Evolutionary conservation across 441 rosid genomes (phyloP), one percentile per base, ranked within the genome.

Genomic region (Populus hybrid): DNA sequence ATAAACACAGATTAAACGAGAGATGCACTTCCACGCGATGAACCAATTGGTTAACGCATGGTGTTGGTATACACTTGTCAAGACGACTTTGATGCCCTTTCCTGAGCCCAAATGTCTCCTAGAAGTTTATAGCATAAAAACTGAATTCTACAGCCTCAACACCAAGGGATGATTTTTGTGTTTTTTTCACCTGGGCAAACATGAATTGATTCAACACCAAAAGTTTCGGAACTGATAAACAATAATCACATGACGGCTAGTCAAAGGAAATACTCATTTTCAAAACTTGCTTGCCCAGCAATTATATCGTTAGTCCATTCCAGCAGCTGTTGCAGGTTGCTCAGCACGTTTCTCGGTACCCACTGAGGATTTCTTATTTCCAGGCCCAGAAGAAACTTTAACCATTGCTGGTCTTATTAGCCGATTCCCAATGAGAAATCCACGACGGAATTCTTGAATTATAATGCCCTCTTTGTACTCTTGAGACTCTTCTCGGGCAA

Each of bases 331-430:
- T 69, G 90, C 80, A 69, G 86, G 83, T 81, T 85, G 87, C 74
- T 77, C 86, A 11, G 80, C 38, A 3, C 4, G 31, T 29, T 3
- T 29, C 31, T 29, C 31, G 31, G 31, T 29, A 29, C 80, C 35
- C 53, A 73, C 65, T 26, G 81, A 71, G 72, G 82, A 76, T 78
- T 84, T 86, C 83, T 84, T 86, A 64, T 64, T 75, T 28, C 92
- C 90, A 38, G 90, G 90, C 40, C 97, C 96, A 5, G 92, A 78
- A 78, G 98, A 92, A 80, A 93, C 95, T 87, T 87, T 90, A 71
- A 95, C 98, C 87, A 83, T 90, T 8, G 99, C 94, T 29, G 92
- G 90, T 86, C 97, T 90, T 59, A 95, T 76, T 82, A 93, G 90
- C 65, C 86, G 87, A 66, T 84, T 91, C 36, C 92, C 92, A 21